Percentiles rank a stretch among this genome's conserved stretches.
phyloP scores from a whole-genome alignment of 108 stramenopile genomes.

The Asterionellopsis glacialis region DNA sequence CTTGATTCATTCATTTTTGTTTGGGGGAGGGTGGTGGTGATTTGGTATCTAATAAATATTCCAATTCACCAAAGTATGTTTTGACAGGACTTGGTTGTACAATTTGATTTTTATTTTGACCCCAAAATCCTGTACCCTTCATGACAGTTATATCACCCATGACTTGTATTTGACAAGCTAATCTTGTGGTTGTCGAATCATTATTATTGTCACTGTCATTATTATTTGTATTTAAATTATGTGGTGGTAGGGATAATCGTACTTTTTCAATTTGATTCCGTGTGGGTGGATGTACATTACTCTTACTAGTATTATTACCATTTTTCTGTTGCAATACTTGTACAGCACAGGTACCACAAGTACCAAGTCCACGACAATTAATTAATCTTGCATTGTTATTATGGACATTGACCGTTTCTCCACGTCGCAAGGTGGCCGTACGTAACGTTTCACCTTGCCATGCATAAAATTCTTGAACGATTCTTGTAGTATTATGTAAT shows the following conservation, averaged over 20 bases:
- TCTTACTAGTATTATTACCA: not conserved
- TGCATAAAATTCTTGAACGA: conserved; percentile 18
- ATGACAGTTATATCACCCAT: conserved; percentile 35
- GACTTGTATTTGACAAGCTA: conserved; percentile 61
- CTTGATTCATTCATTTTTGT: too few species aligned
- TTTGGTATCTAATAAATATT: conserved; percentile 48
- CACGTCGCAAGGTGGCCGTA: conserved; percentile 37
- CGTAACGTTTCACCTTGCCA: conserved; percentile 47
- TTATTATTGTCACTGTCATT: not conserved
- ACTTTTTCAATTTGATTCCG: conserved; percentile 34
- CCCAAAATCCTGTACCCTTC: conserved; percentile 67
- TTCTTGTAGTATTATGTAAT: conserved; percentile 10
- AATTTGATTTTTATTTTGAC: conserved; percentile 27
- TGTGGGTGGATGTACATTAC: conserved; percentile 27
- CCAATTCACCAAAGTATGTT: conserved; percentile 55
- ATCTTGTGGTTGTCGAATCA: conserved; percentile 21
- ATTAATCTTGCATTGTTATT: conserved; percentile 51
- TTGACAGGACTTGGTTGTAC: conserved; percentile 19
- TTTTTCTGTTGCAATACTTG: too few species aligned
- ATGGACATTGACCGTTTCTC: conserved; percentile 43
- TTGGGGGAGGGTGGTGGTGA: too few species aligned
- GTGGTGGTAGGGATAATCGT: conserved; percentile 54
- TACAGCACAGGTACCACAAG: conserved; percentile 69
- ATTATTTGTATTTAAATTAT: conserved; percentile 24
- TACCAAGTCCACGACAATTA: conserved; percentile 67